Percentiles rank a stretch among this genome's conserved stretches.
Evolutionary conservation across 352 stramenopile species (phyloP).

Genomic region (Pythium brachiatum): DNA sequence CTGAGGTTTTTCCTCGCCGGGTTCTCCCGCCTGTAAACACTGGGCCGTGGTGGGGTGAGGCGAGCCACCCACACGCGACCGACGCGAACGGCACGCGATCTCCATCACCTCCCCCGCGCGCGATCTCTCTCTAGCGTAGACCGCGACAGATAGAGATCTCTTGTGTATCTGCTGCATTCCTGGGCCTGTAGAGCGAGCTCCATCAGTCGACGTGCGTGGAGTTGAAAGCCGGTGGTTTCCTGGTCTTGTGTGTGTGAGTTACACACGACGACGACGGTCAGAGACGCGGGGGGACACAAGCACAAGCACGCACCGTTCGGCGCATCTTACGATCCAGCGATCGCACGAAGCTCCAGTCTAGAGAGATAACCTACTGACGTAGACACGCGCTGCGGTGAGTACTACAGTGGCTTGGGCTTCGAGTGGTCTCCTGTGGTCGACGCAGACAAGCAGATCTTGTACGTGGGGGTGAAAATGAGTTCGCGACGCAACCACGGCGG

Average conservation of each 20-base stretch:
- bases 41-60: not conserved
- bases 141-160: too few relatives aligned
- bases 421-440: not conserved
- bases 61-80: not conserved
- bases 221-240: too few relatives aligned
- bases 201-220: too few relatives aligned
- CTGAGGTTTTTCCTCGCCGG: constrained; percentile 22
- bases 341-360: not conserved
- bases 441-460: not conserved
- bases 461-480: not conserved
- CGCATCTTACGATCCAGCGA: constrained; percentile 15
- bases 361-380: not conserved
- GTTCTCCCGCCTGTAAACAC: not conserved
- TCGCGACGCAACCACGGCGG: constrained; percentile 28
- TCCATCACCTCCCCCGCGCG: not conserved
- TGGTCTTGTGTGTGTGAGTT: constrained; percentile 12
- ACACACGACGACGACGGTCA: constrained; percentile 18
- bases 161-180: too few relatives aligned
- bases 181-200: too few relatives aligned
- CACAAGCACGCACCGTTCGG: constrained; percentile 16
- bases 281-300: constrained; percentile 32
- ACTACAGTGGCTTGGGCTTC: constrained; percentile 1
- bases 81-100: not conserved
- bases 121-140: too few relatives aligned
- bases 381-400: not conserved